phyloP scores from a whole-genome alignment of 495 filamentous ascomycete species.

The Podospora sp. region DNA sequence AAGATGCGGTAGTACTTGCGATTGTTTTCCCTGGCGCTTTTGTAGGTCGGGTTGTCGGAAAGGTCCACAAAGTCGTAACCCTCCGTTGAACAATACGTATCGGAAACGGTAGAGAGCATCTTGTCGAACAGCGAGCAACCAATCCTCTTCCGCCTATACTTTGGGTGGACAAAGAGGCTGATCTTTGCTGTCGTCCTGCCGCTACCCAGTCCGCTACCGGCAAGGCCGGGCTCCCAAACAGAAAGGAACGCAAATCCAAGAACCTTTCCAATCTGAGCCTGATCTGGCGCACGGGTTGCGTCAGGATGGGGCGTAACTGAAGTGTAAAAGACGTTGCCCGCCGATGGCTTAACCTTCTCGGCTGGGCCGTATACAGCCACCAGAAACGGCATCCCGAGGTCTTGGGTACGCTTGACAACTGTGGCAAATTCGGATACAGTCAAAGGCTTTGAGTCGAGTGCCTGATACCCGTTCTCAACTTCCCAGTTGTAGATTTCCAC shows the following conservation, averaged over 20 bases:
- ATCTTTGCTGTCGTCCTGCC: slow-evolving; percentile 34
- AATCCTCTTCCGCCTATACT: slow-evolving; percentile 38
- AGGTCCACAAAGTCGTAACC: slow-evolving; percentile 38
- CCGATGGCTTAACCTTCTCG: not conserved
- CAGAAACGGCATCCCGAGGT: slow-evolving; percentile 42
- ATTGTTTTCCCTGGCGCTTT: slow-evolving; percentile 15
- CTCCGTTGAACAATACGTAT: slow-evolving; percentile 23
- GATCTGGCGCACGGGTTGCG: not conserved
- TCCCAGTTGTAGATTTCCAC: slow-evolving; percentile 44
- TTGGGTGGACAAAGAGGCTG: slow-evolving; percentile 39
- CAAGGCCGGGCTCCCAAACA: slow-evolving; percentile 31
- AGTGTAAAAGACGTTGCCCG: slow-evolving; percentile 9
- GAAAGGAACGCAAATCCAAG: slow-evolving; percentile 43
- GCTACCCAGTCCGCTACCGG: slow-evolving; percentile 24
- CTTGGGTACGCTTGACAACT: slow-evolving; percentile 27
- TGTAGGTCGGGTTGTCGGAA: slow-evolving; percentile 25
- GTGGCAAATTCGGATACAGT: slow-evolving; percentile 21
- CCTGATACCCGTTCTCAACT: slow-evolving; percentile 34
- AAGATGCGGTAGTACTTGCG: slow-evolving; percentile 35
- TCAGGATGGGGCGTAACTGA: slow-evolving; percentile 6
- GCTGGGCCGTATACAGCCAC: slow-evolving; percentile 40
- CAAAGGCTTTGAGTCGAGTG: slow-evolving; percentile 35
- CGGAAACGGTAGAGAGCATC: slow-evolving; percentile 34
- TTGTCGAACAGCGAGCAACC: slow-evolving; percentile 43
- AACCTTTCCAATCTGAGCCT: slow-evolving; percentile 20